A percentile compares a stretch with the other conserved stretches of the same genome.
Conservation (phyloP, 2,329 filamentous ascomycete species). For the Fusarium succisae region DNA sequence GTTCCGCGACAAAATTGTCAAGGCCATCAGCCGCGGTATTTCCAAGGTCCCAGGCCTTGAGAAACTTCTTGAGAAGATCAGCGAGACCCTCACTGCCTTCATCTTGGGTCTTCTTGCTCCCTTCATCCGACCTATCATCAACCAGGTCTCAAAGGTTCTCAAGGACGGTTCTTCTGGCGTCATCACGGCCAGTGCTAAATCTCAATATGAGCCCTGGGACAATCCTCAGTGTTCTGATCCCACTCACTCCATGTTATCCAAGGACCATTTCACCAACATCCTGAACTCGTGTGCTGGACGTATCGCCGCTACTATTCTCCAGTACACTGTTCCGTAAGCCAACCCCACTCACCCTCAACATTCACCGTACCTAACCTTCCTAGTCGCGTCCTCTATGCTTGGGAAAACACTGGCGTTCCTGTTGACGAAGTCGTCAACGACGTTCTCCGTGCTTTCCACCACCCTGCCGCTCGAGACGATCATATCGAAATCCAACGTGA, state of each 20-base stretch:
- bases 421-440: constrained; percentile 87
- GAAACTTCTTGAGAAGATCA: constrained; percentile 90
- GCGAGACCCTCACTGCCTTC: constrained; percentile 91
- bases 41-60: constrained; percentile 93
- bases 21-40: constrained; percentile 83
- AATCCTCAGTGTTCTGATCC: constrained; percentile 79
- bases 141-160: constrained; percentile 81
- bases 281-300: constrained; percentile 81
- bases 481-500: constrained; percentile 80
- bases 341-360: neutral
- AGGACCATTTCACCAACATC: constrained; percentile 85
- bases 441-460: constrained; percentile 85
- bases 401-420: constrained; percentile 86
- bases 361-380: constrained; percentile 2
- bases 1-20: constrained; percentile 94
- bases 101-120: constrained; percentile 90
- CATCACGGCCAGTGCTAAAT: constrained; percentile 73
- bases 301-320: constrained; percentile 77
- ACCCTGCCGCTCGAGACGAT: constrained; percentile 83
- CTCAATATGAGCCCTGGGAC: constrained; percentile 83
- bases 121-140: constrained; percentile 92
- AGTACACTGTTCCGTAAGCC: constrained; percentile 83
- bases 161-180: constrained; percentile 84
- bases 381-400: constrained; percentile 85
- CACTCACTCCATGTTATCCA: constrained; percentile 84